phyloP scores from a whole-genome alignment of 495 filamentous ascomycete species.

The Trypethelium eluteriae region DNA sequence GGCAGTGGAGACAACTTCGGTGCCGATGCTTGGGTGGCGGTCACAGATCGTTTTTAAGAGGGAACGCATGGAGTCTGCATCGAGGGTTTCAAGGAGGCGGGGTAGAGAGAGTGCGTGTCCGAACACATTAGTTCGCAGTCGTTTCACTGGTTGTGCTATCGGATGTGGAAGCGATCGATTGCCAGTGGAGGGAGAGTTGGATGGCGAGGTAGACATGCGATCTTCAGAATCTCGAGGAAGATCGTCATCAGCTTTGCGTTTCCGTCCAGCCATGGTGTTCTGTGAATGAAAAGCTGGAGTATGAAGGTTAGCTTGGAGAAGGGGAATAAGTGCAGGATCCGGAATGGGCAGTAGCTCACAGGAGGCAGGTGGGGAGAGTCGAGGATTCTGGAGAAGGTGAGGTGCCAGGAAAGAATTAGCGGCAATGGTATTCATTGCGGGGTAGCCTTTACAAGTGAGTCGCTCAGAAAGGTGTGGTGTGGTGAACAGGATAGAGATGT shows the following conservation, averaged over 20 bases:
- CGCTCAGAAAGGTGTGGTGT: background rate
- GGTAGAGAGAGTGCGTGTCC: constrained; percentile 75
- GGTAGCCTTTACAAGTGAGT: background rate
- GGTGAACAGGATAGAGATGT: background rate
- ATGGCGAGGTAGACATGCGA: constrained; percentile 81
- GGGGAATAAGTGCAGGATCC: constrained; percentile 11
- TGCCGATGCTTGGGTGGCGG: constrained; percentile 69
- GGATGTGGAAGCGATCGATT: constrained; percentile 52
- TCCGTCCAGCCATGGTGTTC: constrained; percentile 51
- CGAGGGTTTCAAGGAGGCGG: constrained; percentile 83
- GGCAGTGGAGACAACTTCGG: constrained; percentile 76
- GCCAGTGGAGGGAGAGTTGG: constrained; percentile 65
- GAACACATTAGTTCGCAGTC: constrained; percentile 56
- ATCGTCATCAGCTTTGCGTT: constrained; percentile 67
- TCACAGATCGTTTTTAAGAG: constrained; percentile 84
- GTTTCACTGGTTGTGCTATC: constrained; percentile 54
- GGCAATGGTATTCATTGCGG: constrained; percentile 6
- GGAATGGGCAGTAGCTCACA: constrained; percentile 44
- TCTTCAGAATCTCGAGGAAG: constrained; percentile 41
- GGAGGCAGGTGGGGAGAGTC: constrained; percentile 61
- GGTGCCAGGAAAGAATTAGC: constrained; percentile 42
- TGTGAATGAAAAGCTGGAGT: constrained; percentile 47
- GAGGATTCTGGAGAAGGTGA: constrained; percentile 64
- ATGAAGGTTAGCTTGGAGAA: constrained; percentile 40
- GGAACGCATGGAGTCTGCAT: constrained; percentile 68